Percentiles rank a stretch among this genome's conserved stretches.
Conservation (phyloP, 345 rosid genomes). For the Hibiscus trionum region DNA sequence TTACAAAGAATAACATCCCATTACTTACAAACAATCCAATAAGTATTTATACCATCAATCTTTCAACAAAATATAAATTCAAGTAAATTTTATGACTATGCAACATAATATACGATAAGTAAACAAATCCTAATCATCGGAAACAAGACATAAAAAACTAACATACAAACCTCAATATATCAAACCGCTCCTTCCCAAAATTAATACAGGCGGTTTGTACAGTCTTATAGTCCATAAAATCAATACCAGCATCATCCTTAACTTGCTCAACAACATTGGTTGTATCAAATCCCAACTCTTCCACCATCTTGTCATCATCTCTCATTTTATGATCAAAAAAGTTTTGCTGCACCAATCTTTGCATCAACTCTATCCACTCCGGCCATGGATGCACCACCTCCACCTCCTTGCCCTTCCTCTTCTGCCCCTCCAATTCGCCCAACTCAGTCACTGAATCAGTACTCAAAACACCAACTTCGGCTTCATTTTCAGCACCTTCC, state of each 20-base stretch:
- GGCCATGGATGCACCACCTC: conserved; percentile 96
- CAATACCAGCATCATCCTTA: conserved; percentile 35
- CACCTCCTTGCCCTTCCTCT: conserved; percentile 30
- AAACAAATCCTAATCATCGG: neutral
- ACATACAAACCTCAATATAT: conserved; percentile 69
- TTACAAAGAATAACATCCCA: neutral
- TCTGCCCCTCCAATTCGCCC: conserved; percentile 18
- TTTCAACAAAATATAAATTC: too few species aligned
- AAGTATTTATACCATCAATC: neutral
- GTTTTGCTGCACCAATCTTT: conserved; percentile 73
- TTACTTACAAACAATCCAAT: neutral
- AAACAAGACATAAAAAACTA: neutral
- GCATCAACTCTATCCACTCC: conserved; percentile 96
- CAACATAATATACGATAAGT: neutral
- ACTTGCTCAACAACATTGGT: conserved; percentile 16
- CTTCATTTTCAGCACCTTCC: neutral
- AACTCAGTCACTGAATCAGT: neutral
- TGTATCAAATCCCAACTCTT: conserved; percentile 47
- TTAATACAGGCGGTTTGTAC: conserved; percentile 77
- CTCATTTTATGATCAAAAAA: conserved; percentile 78
- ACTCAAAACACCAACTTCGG: neutral
- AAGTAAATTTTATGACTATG: neutral
- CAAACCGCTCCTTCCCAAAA: conserved; percentile 95
- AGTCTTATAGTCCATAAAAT: conserved; percentile 60
- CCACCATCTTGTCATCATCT: conserved; percentile 56